Evolutionary conservation across 192 early-diverging fungal species (phyloP), one percentile per base, ranked within the genome.

Genomic region (Powellomyces hirtus): DNA sequence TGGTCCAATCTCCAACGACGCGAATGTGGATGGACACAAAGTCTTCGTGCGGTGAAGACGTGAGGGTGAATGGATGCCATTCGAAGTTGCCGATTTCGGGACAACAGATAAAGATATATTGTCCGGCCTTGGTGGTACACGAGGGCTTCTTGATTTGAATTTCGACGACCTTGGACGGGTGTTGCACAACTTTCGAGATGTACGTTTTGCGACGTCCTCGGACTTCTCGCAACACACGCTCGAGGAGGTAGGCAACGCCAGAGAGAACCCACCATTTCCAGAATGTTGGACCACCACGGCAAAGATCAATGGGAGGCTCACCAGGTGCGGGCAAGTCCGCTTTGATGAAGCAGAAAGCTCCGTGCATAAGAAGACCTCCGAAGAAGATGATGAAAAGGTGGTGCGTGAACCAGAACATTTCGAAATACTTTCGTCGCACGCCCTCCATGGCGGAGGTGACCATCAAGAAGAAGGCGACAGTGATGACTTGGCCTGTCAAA

Each of bases 351-450:
- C 92, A 94, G 74, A 93, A 94, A 1, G 85, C 82, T 7, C 92
- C 92, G 76, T 93, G 92, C 72, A 89, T 85, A 45, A 91, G 85
- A 20, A 86, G 81, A 27, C 84, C 87, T 38, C 88, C 87, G 77
- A 94, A 93, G 77, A 91, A 93, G 50, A 92, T 77, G 57, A 93
- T 83, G 75, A 93, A 93, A 31, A 94, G 79, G 65, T 94, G 91
- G 67, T 94, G 91, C 37, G 89, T 85, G 74, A 91, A 92, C 91
- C 91, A 94, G 71, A 94, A 94, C 42, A 85, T 73, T 71, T 94
- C 90, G 59, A 88, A 88, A 45, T 86, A 62, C 73, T 89, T 89
- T n/a, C 87, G 38, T 0, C 87, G 70, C 0, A 86, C 79, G 63
- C 76, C 82, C 51, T 84, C 79, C 27, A 83, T 68, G 0, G 89